Evolutionary conservation across 352 stramenopile genomes (phyloP).

Genomic region (Phytophthora agathidicida): DNA sequence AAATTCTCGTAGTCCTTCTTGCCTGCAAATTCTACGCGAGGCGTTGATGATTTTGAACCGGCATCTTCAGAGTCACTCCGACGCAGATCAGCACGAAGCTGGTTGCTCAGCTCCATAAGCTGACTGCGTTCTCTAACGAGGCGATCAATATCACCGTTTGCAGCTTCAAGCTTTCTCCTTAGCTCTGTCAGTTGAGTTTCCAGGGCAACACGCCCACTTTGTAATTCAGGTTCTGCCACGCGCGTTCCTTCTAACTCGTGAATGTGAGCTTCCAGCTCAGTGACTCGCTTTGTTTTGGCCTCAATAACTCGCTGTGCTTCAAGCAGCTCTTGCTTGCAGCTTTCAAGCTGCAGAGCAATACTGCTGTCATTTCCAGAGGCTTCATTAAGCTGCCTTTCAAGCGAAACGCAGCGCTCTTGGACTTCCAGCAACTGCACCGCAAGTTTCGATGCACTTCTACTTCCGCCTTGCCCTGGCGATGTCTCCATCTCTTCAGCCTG

Average conservation of each 20-base stretch:
- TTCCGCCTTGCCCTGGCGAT: constrained; percentile 5
- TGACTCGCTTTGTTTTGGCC: constrained; percentile 46
- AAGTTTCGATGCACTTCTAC: constrained; percentile 26
- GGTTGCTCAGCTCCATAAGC: constrained; percentile 86
- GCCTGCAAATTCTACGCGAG: constrained; percentile 48
- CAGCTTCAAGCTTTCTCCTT: constrained; percentile 46
- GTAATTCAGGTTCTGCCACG: constrained; percentile 10
- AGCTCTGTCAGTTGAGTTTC: constrained; percentile 47
- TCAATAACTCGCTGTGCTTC: constrained; percentile 52
- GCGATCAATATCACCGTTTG: constrained; percentile 66
- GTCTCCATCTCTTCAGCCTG: constrained; percentile 43
- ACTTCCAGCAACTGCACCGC: constrained; percentile 34
- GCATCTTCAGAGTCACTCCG: constrained; percentile 36
- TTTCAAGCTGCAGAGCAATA: constrained; percentile 38
- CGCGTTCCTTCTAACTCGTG: constrained; percentile 20
- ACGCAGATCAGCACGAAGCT: constrained; percentile 66
- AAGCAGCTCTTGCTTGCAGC: constrained; percentile 47
- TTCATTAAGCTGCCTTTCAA: constrained; percentile 48
- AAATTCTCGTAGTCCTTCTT: constrained; percentile 81
- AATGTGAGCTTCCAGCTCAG: constrained; percentile 48
- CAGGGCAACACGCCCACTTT: constrained; percentile 27
- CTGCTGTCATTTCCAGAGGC: constrained; percentile 2
- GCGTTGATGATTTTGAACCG: constrained; percentile 13
- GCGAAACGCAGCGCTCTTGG: constrained; percentile 45
- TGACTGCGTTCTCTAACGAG: constrained; percentile 68